Conservation (phyloP, 345 rosid genomes). For the Noccaea bulbosa region DNA sequence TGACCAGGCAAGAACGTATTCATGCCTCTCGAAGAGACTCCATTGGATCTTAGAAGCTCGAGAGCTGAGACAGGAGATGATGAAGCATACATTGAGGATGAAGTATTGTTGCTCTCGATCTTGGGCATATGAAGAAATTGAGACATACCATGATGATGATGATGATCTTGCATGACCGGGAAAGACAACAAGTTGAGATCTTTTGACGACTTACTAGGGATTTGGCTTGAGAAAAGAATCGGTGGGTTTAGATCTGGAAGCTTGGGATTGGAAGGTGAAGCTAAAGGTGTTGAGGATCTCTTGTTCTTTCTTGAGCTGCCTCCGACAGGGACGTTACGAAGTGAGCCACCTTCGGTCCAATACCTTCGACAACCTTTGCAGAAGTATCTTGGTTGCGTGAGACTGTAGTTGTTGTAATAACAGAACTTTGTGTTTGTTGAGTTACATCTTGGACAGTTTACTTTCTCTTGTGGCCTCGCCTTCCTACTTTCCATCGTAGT, state of each 20-base stretch:
- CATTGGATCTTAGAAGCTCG: constrained; percentile 44
- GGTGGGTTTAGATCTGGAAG: constrained; percentile 49
- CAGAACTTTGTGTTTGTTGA: constrained; percentile 86
- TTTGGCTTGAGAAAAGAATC: constrained; percentile 41
- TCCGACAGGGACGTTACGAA: constrained; percentile 83
- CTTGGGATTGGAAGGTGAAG: constrained; percentile 36
- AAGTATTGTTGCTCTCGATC: constrained; percentile 40
- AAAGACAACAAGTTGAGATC: constrained; percentile 46
- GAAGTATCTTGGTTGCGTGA: constrained; percentile 84
- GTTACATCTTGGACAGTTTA: constrained; percentile 91
- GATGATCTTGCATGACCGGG: constrained; percentile 46
- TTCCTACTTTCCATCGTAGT: constrained; percentile 40
- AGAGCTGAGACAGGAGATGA: constrained; percentile 42
- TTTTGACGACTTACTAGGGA: constrained; percentile 38
- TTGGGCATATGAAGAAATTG: constrained; percentile 45
- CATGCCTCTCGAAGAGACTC: constrained; percentile 46
- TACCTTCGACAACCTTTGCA: constrained; percentile 89
- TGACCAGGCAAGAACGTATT: constrained; percentile 45
- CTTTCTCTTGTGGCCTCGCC: constrained; percentile 51
- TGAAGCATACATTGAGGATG: constrained; percentile 39
- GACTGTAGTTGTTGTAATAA: constrained; percentile 87
- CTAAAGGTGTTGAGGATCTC: constrained; percentile 43
- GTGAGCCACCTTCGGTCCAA: constrained; percentile 95
- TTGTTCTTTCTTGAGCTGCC: constrained; percentile 84
- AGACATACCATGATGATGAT: constrained; percentile 45